Evolutionary conservation across 1,139 yeast species (phyloP).

Genomic region (Yamadazyma jaroonii): DNA sequence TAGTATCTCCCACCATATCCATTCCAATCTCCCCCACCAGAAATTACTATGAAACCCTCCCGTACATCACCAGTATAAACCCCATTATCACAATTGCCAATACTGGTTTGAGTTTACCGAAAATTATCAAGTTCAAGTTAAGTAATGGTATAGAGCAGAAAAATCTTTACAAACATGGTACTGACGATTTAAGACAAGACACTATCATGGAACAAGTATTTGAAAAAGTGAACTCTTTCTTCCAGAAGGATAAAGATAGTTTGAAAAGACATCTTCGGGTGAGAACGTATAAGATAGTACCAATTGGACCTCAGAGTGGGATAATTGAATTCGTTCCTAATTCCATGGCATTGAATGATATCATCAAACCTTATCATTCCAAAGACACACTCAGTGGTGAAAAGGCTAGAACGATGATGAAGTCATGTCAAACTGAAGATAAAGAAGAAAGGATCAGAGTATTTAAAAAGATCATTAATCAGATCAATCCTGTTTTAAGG

Average conservation of each 20-base stretch:
- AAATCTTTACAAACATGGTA: conserved; percentile 75
- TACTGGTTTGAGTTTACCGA: conserved; percentile 85
- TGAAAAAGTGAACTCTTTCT: conserved; percentile 74
- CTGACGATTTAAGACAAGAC: conserved; percentile 93
- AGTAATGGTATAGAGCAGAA: conserved; percentile 58
- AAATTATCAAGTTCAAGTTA: conserved; percentile 56
- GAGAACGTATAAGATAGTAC: conserved; percentile 86
- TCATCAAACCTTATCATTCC: conserved; percentile 59
- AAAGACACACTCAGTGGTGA: conserved; percentile 43
- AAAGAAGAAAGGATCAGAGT: conserved; percentile 45
- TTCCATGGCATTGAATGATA: conserved; percentile 69
- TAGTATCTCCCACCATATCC: conserved; percentile 71
- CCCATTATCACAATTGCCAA: conserved; percentile 57
- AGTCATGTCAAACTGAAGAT: conserved; percentile 48
- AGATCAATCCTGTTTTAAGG: conserved; percentile 66
- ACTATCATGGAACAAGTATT: conserved; percentile 98
- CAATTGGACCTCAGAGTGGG: conserved; percentile 86
- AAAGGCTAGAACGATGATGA: conserved; percentile 68
- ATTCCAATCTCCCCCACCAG: conserved; percentile 33
- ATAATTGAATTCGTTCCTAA: conserved; percentile 85
- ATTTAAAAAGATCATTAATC: conserved; percentile 48
- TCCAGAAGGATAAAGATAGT: conserved; percentile 56
- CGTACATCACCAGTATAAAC: conserved; percentile 46
- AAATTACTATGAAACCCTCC: conserved; percentile 46
- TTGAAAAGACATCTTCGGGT: conserved; percentile 56